phyloP scores from a whole-genome alignment of 768 basidiomycete species.

The Hericium coralloides region DNA sequence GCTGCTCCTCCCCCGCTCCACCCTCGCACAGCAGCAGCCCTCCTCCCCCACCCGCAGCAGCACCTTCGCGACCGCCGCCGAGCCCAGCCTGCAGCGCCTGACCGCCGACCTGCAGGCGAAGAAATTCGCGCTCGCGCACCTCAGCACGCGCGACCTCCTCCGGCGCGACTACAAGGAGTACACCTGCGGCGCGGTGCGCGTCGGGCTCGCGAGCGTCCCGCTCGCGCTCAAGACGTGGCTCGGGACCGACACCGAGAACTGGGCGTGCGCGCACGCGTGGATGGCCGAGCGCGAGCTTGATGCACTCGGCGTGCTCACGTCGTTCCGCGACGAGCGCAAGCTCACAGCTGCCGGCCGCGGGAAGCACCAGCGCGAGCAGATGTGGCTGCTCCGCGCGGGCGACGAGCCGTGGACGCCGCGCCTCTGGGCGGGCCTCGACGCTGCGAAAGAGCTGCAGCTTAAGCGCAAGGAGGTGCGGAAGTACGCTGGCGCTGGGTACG shows the following conservation, averaged over 20 bases:
- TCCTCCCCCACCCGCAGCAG: conserved; percentile 22
- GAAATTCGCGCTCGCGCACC: conserved; percentile 62
- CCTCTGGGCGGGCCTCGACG: conserved; percentile 55
- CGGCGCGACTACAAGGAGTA: conserved; percentile 97
- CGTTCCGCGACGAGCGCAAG: conserved; percentile 42
- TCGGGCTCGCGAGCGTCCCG: conserved; percentile 81
- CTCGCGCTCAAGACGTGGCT: conserved; percentile 53
- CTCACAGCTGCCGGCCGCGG: conserved; percentile 35
- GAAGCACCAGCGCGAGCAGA: conserved; percentile 59
- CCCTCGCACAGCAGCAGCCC: not conserved
- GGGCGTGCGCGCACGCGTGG: conserved; percentile 39
- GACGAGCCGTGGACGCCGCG: conserved; percentile 32
- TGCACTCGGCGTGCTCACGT: conserved; percentile 74
- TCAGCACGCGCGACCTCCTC: conserved; percentile 69
- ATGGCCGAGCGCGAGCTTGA: conserved; percentile 56
- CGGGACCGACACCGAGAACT: conserved; percentile 31
- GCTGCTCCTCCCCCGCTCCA: conserved; percentile 44
- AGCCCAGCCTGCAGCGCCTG: conserved; percentile 39
- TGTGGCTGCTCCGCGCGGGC: conserved; percentile 48
- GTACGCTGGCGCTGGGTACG: conserved; percentile 19
- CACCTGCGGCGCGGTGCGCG: conserved; percentile 35
- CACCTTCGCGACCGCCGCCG: conserved; percentile 28
- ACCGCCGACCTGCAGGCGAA: conserved; percentile 37
- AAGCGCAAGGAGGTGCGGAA: conserved; percentile 29
- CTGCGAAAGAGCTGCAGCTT: conserved; percentile 39